These are phyloP conservation scores for Nemania sp. DNA, from an alignment of 2,329 filamentous ascomycete genomes.

Conservation along the genomic window DNA sequence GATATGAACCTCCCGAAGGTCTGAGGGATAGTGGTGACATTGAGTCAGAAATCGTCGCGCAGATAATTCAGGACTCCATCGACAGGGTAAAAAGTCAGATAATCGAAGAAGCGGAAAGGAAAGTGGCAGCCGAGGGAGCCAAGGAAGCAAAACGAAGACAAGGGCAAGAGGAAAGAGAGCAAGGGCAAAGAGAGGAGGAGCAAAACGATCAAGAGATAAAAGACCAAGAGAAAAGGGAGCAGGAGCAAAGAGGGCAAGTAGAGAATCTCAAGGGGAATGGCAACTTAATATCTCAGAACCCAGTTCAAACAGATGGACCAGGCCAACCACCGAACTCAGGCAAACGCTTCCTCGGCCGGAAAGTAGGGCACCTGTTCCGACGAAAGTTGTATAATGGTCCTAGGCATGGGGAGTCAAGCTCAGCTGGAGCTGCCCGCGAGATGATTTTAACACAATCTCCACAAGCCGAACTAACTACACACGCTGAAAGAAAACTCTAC, in stretches of 20 bases:
- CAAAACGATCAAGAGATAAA: too few species aligned
- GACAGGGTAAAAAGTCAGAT: constrained; percentile 58
- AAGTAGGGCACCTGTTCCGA: constrained; percentile 55
- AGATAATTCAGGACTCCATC: constrained; percentile 60
- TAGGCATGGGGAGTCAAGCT: constrained; percentile 57
- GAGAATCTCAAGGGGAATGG: not conserved
- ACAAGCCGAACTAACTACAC: constrained; percentile 36
- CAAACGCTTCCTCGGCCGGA: constrained; percentile 34
- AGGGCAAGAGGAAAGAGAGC: constrained; percentile 42
- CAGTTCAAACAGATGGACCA: not conserved
- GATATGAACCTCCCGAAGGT: constrained; percentile 60
- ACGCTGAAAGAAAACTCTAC: constrained; percentile 41
- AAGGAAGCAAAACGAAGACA: constrained; percentile 44
- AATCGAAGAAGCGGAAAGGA: constrained; percentile 47
- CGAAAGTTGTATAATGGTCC: constrained; percentile 49
- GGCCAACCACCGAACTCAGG: not conserved
- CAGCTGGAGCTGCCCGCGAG: constrained; percentile 46
- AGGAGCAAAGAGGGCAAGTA: constrained; percentile 2
- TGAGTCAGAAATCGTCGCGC: constrained; percentile 56
- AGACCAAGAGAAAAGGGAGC: constrained; percentile 42
- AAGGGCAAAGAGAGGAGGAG: constrained; percentile 25
- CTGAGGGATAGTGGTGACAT: constrained; percentile 55
- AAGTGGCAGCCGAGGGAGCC: constrained; percentile 46
- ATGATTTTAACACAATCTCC: constrained; percentile 30
- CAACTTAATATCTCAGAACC: not conserved